A percentile compares a stretch with the other conserved stretches of the same genome.
Conservation (phyloP, 2,329 filamentous ascomycete genomes). For the Trichoderma sp. region DNA sequence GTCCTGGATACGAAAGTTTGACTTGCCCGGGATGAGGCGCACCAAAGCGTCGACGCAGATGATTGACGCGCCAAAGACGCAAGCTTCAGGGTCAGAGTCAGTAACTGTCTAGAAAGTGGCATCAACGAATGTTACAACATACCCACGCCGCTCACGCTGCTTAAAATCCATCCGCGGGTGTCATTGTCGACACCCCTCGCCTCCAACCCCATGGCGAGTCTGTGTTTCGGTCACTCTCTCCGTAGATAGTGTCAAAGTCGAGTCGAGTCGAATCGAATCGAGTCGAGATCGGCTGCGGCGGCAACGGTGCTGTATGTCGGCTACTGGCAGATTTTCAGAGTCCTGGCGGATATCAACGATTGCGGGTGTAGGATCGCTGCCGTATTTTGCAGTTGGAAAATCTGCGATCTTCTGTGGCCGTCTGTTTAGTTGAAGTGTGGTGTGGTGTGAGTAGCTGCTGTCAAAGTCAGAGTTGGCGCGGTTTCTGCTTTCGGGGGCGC, state of each 20-base stretch:
- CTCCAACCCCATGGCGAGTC: slow-evolving; percentile 51
- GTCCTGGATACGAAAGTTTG: slow-evolving; percentile 83
- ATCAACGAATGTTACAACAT: slow-evolving; percentile 44
- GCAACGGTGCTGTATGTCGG: not conserved
- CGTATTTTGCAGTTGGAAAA: not conserved
- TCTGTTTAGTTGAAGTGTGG: not conserved
- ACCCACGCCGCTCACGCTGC: slow-evolving; percentile 76
- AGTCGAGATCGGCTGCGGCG: slow-evolving; percentile 7
- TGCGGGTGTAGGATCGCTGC: not conserved
- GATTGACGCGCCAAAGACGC: slow-evolving; percentile 76
- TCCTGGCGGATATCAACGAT: not conserved
- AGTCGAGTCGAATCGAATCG: not conserved
- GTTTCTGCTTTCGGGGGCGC: slow-evolving; percentile 10
- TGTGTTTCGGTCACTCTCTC: slow-evolving; percentile 2
- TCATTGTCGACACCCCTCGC: slow-evolving; percentile 68
- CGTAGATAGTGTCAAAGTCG: not conserved
- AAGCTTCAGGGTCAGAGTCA: slow-evolving; percentile 50
- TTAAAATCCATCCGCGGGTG: slow-evolving; percentile 92
- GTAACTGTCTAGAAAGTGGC: not conserved
- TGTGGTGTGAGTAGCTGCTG: not conserved
- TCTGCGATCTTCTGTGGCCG: not conserved
- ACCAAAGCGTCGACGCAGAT: slow-evolving; percentile 85
- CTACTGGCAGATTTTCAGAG: not conserved
- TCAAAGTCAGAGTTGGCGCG: not conserved
- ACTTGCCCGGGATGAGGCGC: slow-evolving; percentile 71